Evolutionary conservation across 805 yeast genomes (phyloP).

Genomic region (Starmerella bombi): DNA sequence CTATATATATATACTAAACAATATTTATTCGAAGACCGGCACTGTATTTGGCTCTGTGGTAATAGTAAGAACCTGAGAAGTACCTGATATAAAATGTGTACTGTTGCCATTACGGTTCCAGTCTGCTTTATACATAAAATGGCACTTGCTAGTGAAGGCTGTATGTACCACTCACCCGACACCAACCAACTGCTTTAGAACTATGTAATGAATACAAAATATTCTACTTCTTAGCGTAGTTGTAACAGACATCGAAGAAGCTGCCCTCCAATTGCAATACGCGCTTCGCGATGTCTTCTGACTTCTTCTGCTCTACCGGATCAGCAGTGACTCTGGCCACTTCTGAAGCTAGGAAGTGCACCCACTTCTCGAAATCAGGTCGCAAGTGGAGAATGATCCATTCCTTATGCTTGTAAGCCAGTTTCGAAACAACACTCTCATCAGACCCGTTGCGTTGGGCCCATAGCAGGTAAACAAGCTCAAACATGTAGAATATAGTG

Average conservation of each 20-base stretch:
- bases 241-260: conserved; percentile 12
- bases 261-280: conserved; percentile 6
- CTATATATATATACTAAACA: too few relatives aligned
- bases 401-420: conserved; percentile 12
- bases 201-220: too few relatives aligned
- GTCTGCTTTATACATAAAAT: not conserved
- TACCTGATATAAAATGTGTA: too few relatives aligned
- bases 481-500: conserved; percentile 10
- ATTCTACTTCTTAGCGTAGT: too few relatives aligned
- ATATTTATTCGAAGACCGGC: too few relatives aligned
- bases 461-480: conserved; percentile 13
- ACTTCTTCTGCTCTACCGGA: not conserved
- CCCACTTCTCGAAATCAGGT: conserved; percentile 12
- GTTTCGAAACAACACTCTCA: not conserved
- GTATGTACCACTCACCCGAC: too few relatives aligned
- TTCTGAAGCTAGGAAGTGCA: conserved; percentile 11
- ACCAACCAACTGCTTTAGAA: too few relatives aligned
- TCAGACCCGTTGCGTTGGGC: conserved; percentile 8
- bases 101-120: too few relatives aligned
- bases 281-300: not conserved
- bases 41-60: too few relatives aligned
- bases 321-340: conserved; percentile 5
- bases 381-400: conserved; percentile 17
- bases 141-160: too few relatives aligned
- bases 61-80: too few relatives aligned